Conservation (phyloP, 257 asterid species). For the Ajuga chamaepitys region DNA sequence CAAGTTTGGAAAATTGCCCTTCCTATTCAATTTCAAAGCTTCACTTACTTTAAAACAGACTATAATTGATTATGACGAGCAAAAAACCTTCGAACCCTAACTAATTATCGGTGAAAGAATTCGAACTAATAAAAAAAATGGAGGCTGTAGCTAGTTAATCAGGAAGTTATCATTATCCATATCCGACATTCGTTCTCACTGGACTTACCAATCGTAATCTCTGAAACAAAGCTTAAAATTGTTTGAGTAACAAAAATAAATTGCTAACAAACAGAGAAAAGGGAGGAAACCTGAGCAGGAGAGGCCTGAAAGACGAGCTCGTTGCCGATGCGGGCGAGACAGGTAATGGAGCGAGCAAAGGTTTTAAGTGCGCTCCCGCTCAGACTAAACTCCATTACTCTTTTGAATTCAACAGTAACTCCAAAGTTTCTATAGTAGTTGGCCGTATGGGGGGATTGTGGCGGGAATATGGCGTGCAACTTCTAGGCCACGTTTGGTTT, state of each 20-base stretch:
- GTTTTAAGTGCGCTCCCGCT: constrained; percentile 82
- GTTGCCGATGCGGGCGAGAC: constrained; percentile 92
- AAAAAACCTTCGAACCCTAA: constrained; percentile 21
- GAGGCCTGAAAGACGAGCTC: constrained; percentile 79
- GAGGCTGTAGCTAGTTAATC: not conserved
- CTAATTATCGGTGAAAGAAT: not conserved
- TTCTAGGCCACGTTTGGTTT: not conserved
- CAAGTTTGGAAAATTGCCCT: not conserved
- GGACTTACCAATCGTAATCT: not conserved
- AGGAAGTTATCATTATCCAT: not conserved
- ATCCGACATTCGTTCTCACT: not conserved
- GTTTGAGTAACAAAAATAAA: not conserved
- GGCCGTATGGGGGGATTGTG: not conserved
- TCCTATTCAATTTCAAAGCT: not conserved
- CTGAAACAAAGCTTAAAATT: not conserved
- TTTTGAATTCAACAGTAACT: not conserved
- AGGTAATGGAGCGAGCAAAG: constrained; percentile 73
- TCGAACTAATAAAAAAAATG: not conserved
- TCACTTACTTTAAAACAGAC: not conserved
- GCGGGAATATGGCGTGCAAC: constrained; percentile 14
- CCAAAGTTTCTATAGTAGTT: not conserved
- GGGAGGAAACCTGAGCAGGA: constrained; percentile 55
- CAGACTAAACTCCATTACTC: constrained; percentile 68
- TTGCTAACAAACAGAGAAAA: not conserved
- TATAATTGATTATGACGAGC: not conserved